Percentiles rank a stretch among this genome's conserved stretches.
Conservation (phyloP, 139 green algal species). For the Pedinophyceae sp. region DNA sequence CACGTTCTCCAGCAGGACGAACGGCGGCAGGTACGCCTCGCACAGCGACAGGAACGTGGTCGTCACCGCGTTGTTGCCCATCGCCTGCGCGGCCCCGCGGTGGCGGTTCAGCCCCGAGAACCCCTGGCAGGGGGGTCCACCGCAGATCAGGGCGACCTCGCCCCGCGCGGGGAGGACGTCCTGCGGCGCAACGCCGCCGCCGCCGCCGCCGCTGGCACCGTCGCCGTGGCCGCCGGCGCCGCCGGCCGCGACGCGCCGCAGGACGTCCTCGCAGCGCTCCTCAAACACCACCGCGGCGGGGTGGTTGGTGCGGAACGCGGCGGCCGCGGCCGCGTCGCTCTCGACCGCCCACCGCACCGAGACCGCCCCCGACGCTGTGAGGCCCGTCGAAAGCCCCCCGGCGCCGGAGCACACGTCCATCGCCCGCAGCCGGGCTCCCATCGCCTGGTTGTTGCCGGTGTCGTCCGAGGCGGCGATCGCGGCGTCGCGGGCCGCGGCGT, state of each 20-base stretch:
- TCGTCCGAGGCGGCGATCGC: constrained; percentile 15
- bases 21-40: constrained; percentile 84
- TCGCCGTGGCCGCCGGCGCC: constrained; percentile 27
- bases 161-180: constrained; percentile 52
- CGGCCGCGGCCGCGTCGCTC: constrained; percentile 73
- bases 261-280: constrained; percentile 87
- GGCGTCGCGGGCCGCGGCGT: too few species aligned
- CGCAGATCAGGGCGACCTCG: constrained; percentile 91
- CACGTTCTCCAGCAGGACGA: constrained; percentile 95
- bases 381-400: constrained; percentile 79
- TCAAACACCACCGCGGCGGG: constrained; percentile 55
- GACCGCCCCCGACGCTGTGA: constrained; percentile 69
- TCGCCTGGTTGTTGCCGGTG: constrained; percentile 13
- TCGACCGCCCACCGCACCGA: constrained; percentile 82
- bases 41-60: constrained; percentile 82
- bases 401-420: constrained; percentile 97
- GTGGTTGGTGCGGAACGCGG: constrained; percentile 83
- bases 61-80: constrained; percentile 93
- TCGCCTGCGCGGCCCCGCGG: constrained; percentile 88
- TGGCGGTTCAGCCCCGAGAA: constrained; percentile 98
- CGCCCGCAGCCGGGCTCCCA: constrained; percentile 24
- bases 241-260: constrained; percentile 64
- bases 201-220: constrained; percentile 15
- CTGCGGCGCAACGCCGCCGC: constrained; percentile 15
- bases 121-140: constrained; percentile 91